Percentiles rank a stretch among this genome's conserved stretches.
These are phyloP conservation scores for Boletus sensibilis DNA, from an alignment of 768 basidiomycete species.

Conservation along the genomic window DNA sequence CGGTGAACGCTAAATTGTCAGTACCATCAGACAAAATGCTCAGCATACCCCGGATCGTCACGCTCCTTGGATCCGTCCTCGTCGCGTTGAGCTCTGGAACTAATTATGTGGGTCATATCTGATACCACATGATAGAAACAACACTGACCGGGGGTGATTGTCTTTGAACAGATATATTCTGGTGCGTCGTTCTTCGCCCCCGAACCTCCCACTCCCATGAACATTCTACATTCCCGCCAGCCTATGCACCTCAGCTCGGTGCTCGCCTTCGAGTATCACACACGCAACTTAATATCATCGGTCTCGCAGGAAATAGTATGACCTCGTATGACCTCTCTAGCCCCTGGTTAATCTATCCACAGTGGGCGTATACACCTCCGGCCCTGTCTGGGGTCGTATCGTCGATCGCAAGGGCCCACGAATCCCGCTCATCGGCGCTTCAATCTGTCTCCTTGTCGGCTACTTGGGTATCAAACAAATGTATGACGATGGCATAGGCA, in stretches of 20 bases:
- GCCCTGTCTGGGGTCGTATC: conserved; percentile 77
- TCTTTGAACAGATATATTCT: conserved; percentile 27
- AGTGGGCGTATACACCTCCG: conserved; percentile 78
- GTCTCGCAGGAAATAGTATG: conserved; percentile 75
- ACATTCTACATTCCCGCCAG: conserved; percentile 34
- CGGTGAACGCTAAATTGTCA: conserved; percentile 11
- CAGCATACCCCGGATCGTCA: conserved; percentile 40
- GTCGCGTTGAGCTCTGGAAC: conserved; percentile 67
- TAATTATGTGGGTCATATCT: conserved; percentile 58
- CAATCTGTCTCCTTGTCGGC: conserved; percentile 60
- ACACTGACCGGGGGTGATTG: not conserved
- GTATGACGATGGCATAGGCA: conserved; percentile 54
- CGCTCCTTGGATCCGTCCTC: conserved; percentile 54
- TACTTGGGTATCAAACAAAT: conserved; percentile 73
- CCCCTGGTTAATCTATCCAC: not conserved
- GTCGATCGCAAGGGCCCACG: conserved; percentile 75
- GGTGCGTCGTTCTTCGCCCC: conserved; percentile 14
- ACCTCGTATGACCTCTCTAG: not conserved
- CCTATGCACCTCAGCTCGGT: conserved; percentile 86
- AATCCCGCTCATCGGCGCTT: conserved; percentile 59
- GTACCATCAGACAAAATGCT: conserved; percentile 18
- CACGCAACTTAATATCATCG: conserved; percentile 80
- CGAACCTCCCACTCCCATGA: not conserved
- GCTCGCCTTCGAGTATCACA: conserved; percentile 71
- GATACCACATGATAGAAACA: not conserved